phyloP scores from a whole-genome alignment of 2,329 filamentous ascomycete species.

The Aureobasidium namibiae region DNA sequence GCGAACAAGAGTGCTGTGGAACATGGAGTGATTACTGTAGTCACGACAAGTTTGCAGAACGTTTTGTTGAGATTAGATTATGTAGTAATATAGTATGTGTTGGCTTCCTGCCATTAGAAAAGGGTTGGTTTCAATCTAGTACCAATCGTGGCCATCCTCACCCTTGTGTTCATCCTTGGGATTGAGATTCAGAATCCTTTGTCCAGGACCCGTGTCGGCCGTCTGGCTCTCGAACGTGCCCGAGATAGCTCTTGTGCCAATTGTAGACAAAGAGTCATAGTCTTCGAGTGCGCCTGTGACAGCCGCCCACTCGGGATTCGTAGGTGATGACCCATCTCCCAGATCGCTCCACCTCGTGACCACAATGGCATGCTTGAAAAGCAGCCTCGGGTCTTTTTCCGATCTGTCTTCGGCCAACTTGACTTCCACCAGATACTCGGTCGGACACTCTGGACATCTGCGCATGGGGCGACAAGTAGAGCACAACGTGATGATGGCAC shows the following conservation, averaged over 20 bases:
- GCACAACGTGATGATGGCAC: conserved; percentile 42
- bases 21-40: no score
- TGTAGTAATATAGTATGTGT: neutral
- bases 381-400: conserved; percentile 29
- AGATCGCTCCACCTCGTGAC: conserved; percentile 56
- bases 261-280: conserved; percentile 47
- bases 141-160: conserved; percentile 52
- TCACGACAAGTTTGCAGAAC: neutral
- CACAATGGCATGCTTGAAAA: conserved; percentile 53
- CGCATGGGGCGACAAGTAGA: conserved; percentile 50
- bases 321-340: conserved; percentile 45
- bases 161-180: conserved; percentile 46
- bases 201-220: conserved; percentile 43
- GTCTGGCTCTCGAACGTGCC: conserved; percentile 52
- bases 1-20: no score
- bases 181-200: conserved; percentile 51
- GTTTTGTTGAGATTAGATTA: neutral
- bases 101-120: neutral
- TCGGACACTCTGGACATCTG: conserved; percentile 53
- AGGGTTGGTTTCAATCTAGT: conserved; percentile 30
- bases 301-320: conserved; percentile 48
- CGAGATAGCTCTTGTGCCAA: conserved; percentile 48
- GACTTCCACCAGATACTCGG: conserved; percentile 54
- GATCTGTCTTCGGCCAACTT: conserved; percentile 49
- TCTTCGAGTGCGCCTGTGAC: conserved; percentile 38